Evolutionary conservation across 768 basidiomycete species (phyloP), one percentile per base, ranked within the genome.

Genomic region (Mycena polygramma): DNA sequence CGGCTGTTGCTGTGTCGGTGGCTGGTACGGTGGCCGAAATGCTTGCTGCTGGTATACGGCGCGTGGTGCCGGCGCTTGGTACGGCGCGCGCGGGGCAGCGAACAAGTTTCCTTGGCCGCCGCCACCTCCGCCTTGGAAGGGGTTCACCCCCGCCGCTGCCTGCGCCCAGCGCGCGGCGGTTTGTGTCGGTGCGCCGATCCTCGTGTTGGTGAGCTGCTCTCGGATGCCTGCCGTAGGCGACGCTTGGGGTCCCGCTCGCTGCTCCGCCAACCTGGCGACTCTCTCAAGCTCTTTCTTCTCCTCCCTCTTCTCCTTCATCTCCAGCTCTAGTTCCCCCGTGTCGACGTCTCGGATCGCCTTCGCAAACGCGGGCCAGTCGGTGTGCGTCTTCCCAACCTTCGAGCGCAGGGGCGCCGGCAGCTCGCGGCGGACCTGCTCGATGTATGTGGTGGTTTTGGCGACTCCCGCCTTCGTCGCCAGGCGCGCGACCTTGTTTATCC

Each of bases 191-290:
- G 55, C 35, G 4, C 63, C 24, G 54, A 57, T 46, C 55, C 45
- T 55, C 35, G 64, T 9, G 55, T 58, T 66, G 36, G 64, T 41
- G 57, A 66, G 64, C 24, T 66, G 64, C 22, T 45, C 46, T n/a
- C 57, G 46, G 7, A 66, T 66, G 46, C 64, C 65, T 3, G 57
- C 57, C 7, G 65, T 66, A n/a, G 57, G 65, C 6, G 57, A 66
- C 1, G 48, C 37, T n/a, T 57, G 62, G 46, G 14, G n/a, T 10
- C 14, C 54, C 36, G 43, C 17, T 0, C 17, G 30, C 45, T 13
- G 41, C n/a, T 46, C 35, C 39, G 59, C 7, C 57, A 66, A 1
- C 65, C 19, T 51, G 17, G 55, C 39, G 24, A 59, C 6, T 15
- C 26, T 26, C 22, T 43, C 45, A 39, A 39, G 13, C 39, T 57